Evolutionary conservation across 2,329 filamentous ascomycete species (phyloP), one percentile per base, ranked within the genome.

Genomic region (Aspergillus sp.): DNA sequence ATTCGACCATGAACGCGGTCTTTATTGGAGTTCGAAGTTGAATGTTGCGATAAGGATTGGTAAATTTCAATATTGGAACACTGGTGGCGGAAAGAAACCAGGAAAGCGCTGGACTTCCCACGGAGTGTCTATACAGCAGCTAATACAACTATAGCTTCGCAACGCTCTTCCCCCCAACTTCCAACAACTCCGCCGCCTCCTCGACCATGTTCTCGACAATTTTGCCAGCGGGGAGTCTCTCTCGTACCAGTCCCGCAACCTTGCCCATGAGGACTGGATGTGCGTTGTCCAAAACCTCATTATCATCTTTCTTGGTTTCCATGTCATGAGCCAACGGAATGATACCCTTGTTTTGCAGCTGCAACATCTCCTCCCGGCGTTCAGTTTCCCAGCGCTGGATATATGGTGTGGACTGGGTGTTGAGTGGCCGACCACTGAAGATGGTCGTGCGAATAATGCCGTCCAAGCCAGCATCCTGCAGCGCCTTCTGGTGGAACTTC

Each of bases 381-480:
- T 98, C 95, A 69, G 89, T 88, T 80, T 99, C 93, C 95, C 95
- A 99, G 83, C 96, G 90, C 72, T 86, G 76, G 71, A 99, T 98
- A 78, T 99, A 99, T 5, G 26, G 1, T 12, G 11, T 7, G 1
- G 41, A 9, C 3, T 30, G 26, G 9, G 26, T 30, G 8, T 30
- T 30, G 26, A 30, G 26, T 3, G 7, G 20, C 53, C 71, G 57
- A 76, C 78, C 78, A 57, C 93, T 98, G 85, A 98, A 99, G 80
- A 99, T 99, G 76, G 98, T 91, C 49, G 95, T 99, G 73, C 91
- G 90, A 74, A 98, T 81, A 71, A 96, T 99, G 79, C 99, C 95
- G 77, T 98, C 92, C 75, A 95, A 96, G 66, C 90, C 86, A 52
- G 95, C 86, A 43, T 93, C 97, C 71, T 87, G 86, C 66, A 99